Evolutionary conservation across 345 rosid genomes (phyloP), one percentile per base, ranked within the genome.

Genomic region (Rubroshorea leprosula): DNA sequence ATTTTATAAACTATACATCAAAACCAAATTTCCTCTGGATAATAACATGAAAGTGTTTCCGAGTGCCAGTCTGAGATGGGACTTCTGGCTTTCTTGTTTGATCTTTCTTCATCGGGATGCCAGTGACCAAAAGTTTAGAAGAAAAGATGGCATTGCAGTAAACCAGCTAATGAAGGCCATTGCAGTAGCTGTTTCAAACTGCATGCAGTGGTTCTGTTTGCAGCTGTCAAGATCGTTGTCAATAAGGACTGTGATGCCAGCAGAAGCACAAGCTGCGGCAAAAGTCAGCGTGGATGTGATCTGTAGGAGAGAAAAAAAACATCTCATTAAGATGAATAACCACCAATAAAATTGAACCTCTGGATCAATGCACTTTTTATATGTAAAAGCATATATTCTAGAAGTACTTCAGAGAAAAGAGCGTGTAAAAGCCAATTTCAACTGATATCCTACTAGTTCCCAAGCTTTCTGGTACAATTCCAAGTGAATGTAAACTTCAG

Each of bases 221-320:
- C 94, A 86, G 68, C 56, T 71, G 24, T 27, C 50, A 16, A 86
- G 81, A 74, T 86, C 90, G 45, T 86, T 86, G 80, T 83, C 82
- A 6, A 83, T 86, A 27, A 86, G 94, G 54, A 86, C 90, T 17
- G 94, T 86, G 58, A 86, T 86, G 57, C 90, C 94, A 0, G 94
- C 87, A 20, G 94, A 78, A 16, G 90, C 87, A 66, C 90, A 86
- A 41, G 94, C 94, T 29, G 94, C 94, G 6, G 94, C 87, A 64
- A 81, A 86, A n/a, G 69, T 74, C 45, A 86, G 80, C 9, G 86
- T 83, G 54, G 94, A 86, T 41, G 84, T 80, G 58, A 86, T 75
- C 94, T 86, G 84, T 23, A 54, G 47, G 47, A 44, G 16, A 23
- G 13, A 50, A 27, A 26, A 18, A 5, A 24, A 13, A 57, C 16